phyloP scores from a whole-genome alignment of 2,329 filamentous ascomycete species.

The Apiospora saccharicola region DNA sequence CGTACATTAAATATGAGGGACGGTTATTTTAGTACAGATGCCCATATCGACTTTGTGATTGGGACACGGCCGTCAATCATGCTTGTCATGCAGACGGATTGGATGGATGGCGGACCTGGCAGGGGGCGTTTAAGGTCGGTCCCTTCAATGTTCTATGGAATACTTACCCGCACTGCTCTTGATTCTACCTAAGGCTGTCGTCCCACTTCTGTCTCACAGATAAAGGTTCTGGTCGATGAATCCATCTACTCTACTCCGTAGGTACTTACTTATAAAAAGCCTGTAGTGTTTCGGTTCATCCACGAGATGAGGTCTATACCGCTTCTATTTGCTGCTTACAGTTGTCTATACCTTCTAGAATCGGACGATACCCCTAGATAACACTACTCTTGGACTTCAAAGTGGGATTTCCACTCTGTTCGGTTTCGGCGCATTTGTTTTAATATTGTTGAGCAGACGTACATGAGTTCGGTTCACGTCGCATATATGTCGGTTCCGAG shows the following conservation, averaged over 20 bases:
- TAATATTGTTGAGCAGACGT: background rate
- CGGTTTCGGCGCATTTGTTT: too few species aligned
- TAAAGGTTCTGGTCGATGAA: background rate
- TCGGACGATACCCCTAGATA: too few species aligned
- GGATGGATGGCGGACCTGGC: background rate
- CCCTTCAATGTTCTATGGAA: conserved; percentile 1
- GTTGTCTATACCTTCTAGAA: too few species aligned
- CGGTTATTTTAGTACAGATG: background rate
- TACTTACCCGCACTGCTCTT: background rate
- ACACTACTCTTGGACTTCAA: too few species aligned
- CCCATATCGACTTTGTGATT: background rate
- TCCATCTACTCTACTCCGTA: background rate
- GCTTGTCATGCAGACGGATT: conserved; percentile 8
- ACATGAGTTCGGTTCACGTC: background rate
- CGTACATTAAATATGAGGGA: background rate
- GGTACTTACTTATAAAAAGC: too few species aligned
- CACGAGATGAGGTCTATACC: background rate
- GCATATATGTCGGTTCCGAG: background rate
- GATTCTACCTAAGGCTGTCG: background rate
- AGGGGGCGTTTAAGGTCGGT: conserved; percentile 2
- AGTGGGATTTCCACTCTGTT: too few species aligned
- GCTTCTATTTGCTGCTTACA: too few species aligned
- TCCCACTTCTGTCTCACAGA: conserved; percentile 6
- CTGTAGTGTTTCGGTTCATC: background rate
- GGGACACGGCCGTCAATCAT: background rate